Evolutionary conservation across 139 green algal species (phyloP), one percentile per base, ranked within the genome.

Genomic region (Micractinium sp.): DNA sequence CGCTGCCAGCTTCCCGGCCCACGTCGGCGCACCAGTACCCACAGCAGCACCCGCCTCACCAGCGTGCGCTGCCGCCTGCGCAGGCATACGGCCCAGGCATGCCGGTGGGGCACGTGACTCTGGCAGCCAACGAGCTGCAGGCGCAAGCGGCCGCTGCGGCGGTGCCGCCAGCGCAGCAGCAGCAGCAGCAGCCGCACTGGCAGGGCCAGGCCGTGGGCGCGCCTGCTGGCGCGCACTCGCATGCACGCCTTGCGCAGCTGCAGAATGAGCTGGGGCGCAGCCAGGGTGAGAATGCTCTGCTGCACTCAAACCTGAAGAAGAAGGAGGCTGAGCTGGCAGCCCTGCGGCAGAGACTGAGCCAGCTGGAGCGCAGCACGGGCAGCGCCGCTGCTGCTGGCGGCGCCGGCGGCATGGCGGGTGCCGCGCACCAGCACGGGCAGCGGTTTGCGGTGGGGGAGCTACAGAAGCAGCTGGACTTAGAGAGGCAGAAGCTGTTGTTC

Each of bases 401-500:
- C 27, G 25, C 19, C 67, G 67, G 2, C 27, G 67, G 67, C 67
- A 0, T 31, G 27, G 29, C 29, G 31, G 71, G 71, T 33, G 35
- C n/a, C 33, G 14, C 33, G 13, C n/a, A 38, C 74, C 35, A n/a
- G 71, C 74, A 53, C 18, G 33, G 53, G 74, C 74, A 47, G 61
- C 87, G 35, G 19, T 82, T 75, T 31, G n/a, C 79, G 13, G 47
- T 66, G 31, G 38, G n/a, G 2, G 88, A 87, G 74, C 39, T 92
- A 69, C 85, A 92, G 53, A 73, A 63, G 31, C 85, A 92, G 77
- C n/a, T 92, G 39, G 90, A 92, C 36, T 38, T 22, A 27, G 20
- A 76, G 9, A 78, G 82, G 39, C 56, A 88, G 67, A 61, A 92
- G 83, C 67, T 90, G n/a, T 20, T 87, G 36, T 92, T 92, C 76